These are phyloP conservation scores for Gyrodon lividus DNA, from an alignment of 768 basidiomycete genomes.

Conservation along the genomic window DNA sequence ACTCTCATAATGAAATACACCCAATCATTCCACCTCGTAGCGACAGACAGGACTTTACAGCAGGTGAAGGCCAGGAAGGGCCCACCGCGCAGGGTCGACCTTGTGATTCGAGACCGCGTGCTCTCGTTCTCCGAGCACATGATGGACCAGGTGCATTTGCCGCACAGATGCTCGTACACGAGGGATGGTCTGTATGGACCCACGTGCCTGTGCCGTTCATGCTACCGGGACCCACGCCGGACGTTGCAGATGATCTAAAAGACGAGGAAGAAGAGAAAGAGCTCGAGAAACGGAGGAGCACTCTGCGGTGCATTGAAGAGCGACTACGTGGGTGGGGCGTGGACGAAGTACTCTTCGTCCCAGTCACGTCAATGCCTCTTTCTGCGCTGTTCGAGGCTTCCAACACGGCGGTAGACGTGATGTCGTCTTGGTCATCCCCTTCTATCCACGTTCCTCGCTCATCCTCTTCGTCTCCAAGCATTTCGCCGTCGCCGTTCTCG, in stretches of 20 bases:
- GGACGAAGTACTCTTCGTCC: constrained; percentile 71
- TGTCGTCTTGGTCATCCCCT: constrained; percentile 23
- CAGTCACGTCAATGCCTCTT: constrained; percentile 21
- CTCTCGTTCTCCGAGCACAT: constrained; percentile 72
- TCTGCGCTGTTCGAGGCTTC: constrained; percentile 25
- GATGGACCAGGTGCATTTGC: constrained; percentile 76
- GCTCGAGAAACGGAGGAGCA: constrained; percentile 39
- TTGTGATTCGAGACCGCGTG: constrained; percentile 33
- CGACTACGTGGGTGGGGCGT: constrained; percentile 68
- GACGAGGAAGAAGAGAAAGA: constrained; percentile 34
- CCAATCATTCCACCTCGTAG: constrained; percentile 26
- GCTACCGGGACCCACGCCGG: constrained; percentile 36
- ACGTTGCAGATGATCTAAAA: constrained; percentile 31
- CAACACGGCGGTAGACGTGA: constrained; percentile 15
- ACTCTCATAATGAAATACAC: constrained; percentile 27
- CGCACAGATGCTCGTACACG: constrained; percentile 68
- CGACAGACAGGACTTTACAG: constrained; percentile 25
- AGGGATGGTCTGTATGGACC: constrained; percentile 74
- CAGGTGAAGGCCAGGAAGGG: constrained; percentile 25
- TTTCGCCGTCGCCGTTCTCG: constrained; percentile 35
- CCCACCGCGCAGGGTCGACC: background rate
- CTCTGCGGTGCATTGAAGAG: constrained; percentile 49
- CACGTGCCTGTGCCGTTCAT: constrained; percentile 49
- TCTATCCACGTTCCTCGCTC: constrained; percentile 27
- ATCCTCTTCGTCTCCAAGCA: constrained; percentile 30